Base-by-base conservation (phyloP, 176 grass and related monocot genomes). In the Oryza longistaminata region DNA sequence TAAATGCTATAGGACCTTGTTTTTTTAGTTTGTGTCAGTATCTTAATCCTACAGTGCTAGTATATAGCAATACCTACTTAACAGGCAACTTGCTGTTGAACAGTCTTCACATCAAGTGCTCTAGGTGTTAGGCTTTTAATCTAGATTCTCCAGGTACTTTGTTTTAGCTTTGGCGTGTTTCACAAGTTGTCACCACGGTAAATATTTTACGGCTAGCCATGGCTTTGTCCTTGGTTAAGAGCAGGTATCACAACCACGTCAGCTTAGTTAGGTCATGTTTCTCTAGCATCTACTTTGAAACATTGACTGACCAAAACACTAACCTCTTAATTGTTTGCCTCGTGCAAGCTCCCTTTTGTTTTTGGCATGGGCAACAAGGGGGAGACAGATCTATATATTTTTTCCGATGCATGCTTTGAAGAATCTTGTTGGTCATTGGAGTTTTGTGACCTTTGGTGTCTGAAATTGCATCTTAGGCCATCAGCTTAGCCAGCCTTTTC, bases 351-450 rank as follows among this genome's bases (percentile, higher is more conserved):
- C 40, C 68, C 55, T 70, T 70, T 85, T 74, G 6, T 68, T 64
- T 71, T 72, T 80, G 79, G 44, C 71, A 46, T 52, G 84, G 24
- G 70, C 76, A 84, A 85, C 81, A 81, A 77, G 76, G 55, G 80
- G 76, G 64, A 84, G 71, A 85, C 85, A 85, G 55, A 58, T 52
- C 75, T 85, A 72, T 75, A 60, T 75, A 49, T 66, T 87, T 84
- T 87, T 84, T 64, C 75, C 31, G 71, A 35, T 66, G 80, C 71
- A 76, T 76, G 81, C 26, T 85, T 64, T 35, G 39, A 81, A 81
- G 89, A 91, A 91, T 87, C 89, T 84, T 76, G 71, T 31, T 84
- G 69, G 71, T 84, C 65, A 84, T 85, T 91, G 89, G 85, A 81
- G 89, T 81, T 84, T 81, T 81, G 81, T 43, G 76, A 65, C 31